Evolutionary conservation across 2,329 filamentous ascomycete species (phyloP).

Genomic region (Penicillium sp.): DNA sequence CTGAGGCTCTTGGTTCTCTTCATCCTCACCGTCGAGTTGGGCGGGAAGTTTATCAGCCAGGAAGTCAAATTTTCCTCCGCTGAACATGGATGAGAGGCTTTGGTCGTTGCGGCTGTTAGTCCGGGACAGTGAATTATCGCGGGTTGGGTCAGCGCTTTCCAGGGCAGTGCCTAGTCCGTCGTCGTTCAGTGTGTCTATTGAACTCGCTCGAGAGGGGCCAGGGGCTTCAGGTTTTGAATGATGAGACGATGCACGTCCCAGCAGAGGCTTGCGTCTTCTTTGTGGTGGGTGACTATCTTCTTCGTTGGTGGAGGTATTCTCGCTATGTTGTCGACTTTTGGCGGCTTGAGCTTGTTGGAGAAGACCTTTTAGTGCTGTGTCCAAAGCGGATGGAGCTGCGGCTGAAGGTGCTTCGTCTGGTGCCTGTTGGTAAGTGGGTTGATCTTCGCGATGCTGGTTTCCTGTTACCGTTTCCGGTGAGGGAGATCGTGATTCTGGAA

Average conservation of each 20-base stretch:
- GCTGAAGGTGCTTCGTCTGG: slow-evolving; percentile 11
- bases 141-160: slow-evolving; percentile 25
- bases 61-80: slow-evolving; percentile 34
- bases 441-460: slow-evolving; percentile 6
- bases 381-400: slow-evolving; percentile 30
- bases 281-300: slow-evolving; percentile 22
- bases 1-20: slow-evolving; percentile 37
- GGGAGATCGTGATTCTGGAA: slow-evolving; percentile 24
- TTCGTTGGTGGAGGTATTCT: slow-evolving; percentile 17
- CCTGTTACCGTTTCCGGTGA: slow-evolving; percentile 18
- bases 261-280: slow-evolving; percentile 36
- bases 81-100: slow-evolving; percentile 34
- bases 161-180: slow-evolving; percentile 40
- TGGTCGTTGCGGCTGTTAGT: slow-evolving; percentile 27
- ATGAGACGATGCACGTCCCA: slow-evolving; percentile 44
- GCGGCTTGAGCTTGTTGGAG: slow-evolving; percentile 40
- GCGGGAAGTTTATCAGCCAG: slow-evolving; percentile 21
- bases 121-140: slow-evolving; percentile 23
- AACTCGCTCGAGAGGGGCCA: slow-evolving; percentile 45
- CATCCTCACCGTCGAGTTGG: slow-evolving; percentile 26
- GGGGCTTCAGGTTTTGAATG: slow-evolving; percentile 22
- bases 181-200: slow-evolving; percentile 50
- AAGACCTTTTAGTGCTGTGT: slow-evolving; percentile 41
- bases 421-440: slow-evolving; percentile 16
- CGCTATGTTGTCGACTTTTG: slow-evolving; percentile 28